These are phyloP conservation scores for Apiospora pterosperma DNA, from an alignment of 2,329 filamentous ascomycete species.

Conservation along the genomic window DNA sequence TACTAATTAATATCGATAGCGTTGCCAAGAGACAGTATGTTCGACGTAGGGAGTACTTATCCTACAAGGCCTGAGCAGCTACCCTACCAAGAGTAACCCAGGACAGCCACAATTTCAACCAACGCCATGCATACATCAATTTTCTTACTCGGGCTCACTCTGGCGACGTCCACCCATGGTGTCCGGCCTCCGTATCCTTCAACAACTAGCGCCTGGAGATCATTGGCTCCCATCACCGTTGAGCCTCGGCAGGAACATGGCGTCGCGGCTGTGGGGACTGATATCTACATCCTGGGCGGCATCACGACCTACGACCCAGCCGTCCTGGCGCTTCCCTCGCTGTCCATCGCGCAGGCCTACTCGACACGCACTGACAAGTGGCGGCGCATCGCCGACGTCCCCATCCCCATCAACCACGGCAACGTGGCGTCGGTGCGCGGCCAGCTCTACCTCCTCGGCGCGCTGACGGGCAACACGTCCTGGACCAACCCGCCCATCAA, in stretches of 20 bases:
- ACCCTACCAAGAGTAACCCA: too few species aligned
- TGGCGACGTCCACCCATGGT: too few species aligned
- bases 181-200: too few species aligned
- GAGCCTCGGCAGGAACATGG: constrained; percentile 10
- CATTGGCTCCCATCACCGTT: neutral
- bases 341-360: neutral
- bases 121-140: too few species aligned
- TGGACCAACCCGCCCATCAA: constrained; percentile 11
- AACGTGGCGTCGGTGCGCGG: constrained; percentile 32
- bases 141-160: too few species aligned
- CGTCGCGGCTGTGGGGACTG: constrained; percentile 8
- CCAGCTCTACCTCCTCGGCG: constrained; percentile 37
- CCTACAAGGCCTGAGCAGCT: too few species aligned
- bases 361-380: neutral
- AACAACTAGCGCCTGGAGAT: too few species aligned
- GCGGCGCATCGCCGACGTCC: neutral
- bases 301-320: constrained; percentile 5
- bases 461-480: constrained; percentile 23
- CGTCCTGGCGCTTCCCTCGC: neutral
- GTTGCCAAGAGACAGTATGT: too few species aligned
- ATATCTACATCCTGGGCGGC: constrained; percentile 11
- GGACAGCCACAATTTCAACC: too few species aligned
- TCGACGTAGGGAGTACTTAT: too few species aligned
- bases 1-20: too few species aligned
- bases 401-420: constrained; percentile 31